Base-by-base conservation (phyloP, 495 filamentous ascomycete genomes). In the Trypethelium eluteriae region DNA sequence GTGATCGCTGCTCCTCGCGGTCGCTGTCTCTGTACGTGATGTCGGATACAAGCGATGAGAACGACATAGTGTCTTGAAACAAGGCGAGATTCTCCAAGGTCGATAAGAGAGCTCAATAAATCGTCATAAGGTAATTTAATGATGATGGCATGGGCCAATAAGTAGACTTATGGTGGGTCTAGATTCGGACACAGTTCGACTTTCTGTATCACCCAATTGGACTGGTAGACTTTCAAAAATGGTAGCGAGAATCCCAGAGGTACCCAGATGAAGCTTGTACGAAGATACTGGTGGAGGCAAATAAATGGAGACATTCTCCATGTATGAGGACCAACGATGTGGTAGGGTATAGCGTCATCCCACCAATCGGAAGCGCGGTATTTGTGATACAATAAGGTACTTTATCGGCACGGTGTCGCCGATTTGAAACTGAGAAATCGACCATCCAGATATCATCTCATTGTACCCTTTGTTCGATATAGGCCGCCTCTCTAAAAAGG, bases 21-120 rank as follows among this genome's bases (percentile, higher is more conserved):
- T 77, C 82, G 73, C 76, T 78, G 74, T 88, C 88, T 65, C 85
- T 79, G 72, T 90, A 89, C 44, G 89, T 85, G 49, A 96, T 80
- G 74, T 96, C 91, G 64, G 91, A 92, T 56, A 96, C 90, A 38
- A 96, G 86, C 70, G 86, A 88, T 12, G 92, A 96, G 78, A 96
- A 96, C 1, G 92, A 96, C 92, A 96, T 96, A 66, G 44, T 79
- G 18, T 0, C 2, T 34, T 10, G 53, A 35, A 36, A 18, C 53
- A 36, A 59, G 53, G 5, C 2, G 34, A 63, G 56, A 61, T n/a
- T 1, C 2, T 1, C 9, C 6, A 44, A 44, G 41, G 41, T 7
- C 41, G 14, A 44, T 1, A 25, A 25, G 25, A 25, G 25, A 25
- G 25, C 1, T 25, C 25, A 25, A 25, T 25, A 25, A 25, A 25